phyloP scores from a whole-genome alignment of 306 rosid genomes.

The Prunus davidiana region DNA sequence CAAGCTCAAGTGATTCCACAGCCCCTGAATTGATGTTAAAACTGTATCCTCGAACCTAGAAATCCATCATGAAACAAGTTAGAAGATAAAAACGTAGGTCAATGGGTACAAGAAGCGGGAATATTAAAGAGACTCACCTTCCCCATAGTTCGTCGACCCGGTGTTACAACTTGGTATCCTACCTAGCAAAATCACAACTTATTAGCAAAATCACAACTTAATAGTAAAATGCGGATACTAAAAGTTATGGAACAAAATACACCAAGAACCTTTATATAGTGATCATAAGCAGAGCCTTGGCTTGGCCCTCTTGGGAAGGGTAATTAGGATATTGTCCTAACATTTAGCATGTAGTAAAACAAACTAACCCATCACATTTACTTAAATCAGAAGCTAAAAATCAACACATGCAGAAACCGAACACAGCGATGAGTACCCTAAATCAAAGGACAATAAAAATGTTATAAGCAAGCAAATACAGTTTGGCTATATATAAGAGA shows the following conservation, averaged over 20 bases:
- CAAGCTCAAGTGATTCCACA: slow-evolving; percentile 85
- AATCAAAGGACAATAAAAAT: background rate
- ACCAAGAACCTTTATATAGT: background rate
- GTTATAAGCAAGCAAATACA: background rate
- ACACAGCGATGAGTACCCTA: background rate
- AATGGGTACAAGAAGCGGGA: background rate
- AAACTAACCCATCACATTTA: background rate
- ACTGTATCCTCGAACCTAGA: slow-evolving; percentile 82
- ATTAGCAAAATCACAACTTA: slow-evolving; percentile 44
- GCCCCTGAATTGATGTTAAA: slow-evolving; percentile 84
- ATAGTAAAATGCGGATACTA: background rate
- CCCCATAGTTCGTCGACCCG: slow-evolving; percentile 72
- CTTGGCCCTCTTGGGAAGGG: background rate
- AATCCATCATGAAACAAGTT: slow-evolving; percentile 21
- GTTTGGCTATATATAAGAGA: background rate
- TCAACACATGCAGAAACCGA: background rate
- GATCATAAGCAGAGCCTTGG: background rate
- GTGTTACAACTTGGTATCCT: slow-evolving; percentile 88
- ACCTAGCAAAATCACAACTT: slow-evolving; percentile 61
- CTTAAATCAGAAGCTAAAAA: background rate
- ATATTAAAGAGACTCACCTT: slow-evolving; percentile 49
- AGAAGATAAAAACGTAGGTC: slow-evolving; percentile 4
- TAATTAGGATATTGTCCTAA: background rate
- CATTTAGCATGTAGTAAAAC: background rate
- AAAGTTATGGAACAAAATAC: background rate